Conservation (phyloP, 2,329 filamentous ascomycete genomes). For the Periconia macrospinosa region DNA sequence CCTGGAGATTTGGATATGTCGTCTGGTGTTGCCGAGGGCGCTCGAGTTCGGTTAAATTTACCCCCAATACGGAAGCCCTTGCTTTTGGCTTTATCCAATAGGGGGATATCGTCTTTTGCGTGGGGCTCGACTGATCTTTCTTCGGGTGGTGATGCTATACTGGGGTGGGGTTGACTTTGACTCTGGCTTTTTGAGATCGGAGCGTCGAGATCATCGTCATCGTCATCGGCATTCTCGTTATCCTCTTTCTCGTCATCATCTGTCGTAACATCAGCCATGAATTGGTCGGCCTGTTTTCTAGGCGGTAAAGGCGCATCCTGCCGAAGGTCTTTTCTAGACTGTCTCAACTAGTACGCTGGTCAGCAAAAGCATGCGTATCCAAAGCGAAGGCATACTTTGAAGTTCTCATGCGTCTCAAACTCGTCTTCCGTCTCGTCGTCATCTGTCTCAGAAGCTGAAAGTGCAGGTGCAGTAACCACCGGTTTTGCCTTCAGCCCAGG, state of each 20-base stretch:
- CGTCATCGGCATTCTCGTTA: constrained; percentile 33
- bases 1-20: not conserved
- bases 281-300: not conserved
- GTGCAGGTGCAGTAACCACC: constrained; percentile 4
- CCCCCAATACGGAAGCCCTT: constrained; percentile 36
- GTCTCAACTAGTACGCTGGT: constrained; percentile 14
- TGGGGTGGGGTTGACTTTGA: constrained; percentile 11
- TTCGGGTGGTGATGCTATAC: constrained; percentile 1
- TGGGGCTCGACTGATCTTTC: not conserved
- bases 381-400: constrained; percentile 19
- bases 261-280: constrained; percentile 36
- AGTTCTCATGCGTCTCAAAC: constrained; percentile 39
- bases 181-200: constrained; percentile 11
- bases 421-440: constrained; percentile 41
- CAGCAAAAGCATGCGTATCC: not conserved
- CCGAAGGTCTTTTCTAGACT: too few species aligned
- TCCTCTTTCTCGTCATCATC: constrained; percentile 41
- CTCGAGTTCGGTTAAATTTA: constrained; percentile 15
- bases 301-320: not conserved
- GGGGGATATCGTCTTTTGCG: constrained; percentile 2
- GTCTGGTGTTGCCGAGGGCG: constrained; percentile 2
- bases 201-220: constrained; percentile 46
- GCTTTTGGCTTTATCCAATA: constrained; percentile 14
- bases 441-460: constrained; percentile 14
- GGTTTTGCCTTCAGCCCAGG: constrained; percentile 10